Evolutionary conservation across 2,329 filamentous ascomycete genomes (phyloP).

Genomic region (Pleoardoris graminearum): DNA sequence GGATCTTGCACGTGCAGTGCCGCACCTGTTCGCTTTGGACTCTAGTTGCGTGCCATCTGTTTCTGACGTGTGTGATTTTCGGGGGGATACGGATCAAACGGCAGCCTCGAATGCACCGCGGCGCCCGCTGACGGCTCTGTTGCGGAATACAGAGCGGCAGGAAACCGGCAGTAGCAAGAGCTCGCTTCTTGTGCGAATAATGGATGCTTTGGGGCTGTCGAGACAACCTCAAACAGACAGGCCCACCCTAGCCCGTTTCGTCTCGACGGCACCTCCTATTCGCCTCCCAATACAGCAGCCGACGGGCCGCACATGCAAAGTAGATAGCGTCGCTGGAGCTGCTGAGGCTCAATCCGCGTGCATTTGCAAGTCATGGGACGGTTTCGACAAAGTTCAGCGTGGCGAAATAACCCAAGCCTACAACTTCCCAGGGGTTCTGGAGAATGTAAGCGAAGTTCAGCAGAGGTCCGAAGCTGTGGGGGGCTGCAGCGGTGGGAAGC

Average conservation of each 20-base stretch:
- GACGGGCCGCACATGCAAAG: slow-evolving; percentile 24
- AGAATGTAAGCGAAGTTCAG: neutral
- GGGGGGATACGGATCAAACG: slow-evolving; percentile 31
- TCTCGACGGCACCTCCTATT: slow-evolving; percentile 23
- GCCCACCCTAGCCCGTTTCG: slow-evolving; percentile 31
- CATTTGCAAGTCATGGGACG: neutral
- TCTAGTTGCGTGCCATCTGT: slow-evolving; percentile 24
- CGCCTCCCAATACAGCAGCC: slow-evolving; percentile 16
- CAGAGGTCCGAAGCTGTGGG: slow-evolving; percentile 3
- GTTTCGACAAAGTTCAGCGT: neutral
- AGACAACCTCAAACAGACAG: slow-evolving; percentile 26
- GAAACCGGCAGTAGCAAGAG: slow-evolving; percentile 29
- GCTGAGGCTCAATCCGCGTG: slow-evolving; percentile 25
- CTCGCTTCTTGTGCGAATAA: slow-evolving; percentile 16
- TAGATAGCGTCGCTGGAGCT: slow-evolving; percentile 17
- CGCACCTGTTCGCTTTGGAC: slow-evolving; percentile 25
- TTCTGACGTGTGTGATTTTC: slow-evolving; percentile 38
- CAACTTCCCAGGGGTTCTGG: neutral
- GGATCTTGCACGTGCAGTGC: slow-evolving; percentile 27
- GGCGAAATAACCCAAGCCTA: neutral
- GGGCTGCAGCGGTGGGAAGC: slow-evolving; percentile 15
- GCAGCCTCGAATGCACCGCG: slow-evolving; percentile 26
- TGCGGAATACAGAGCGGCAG: slow-evolving; percentile 24
- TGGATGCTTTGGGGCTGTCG: slow-evolving; percentile 21
- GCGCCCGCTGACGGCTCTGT: slow-evolving; percentile 19